A percentile compares a stretch with the other conserved stretches of the same genome.
These are phyloP conservation scores for Lagenaria siceraria DNA, from an alignment of 306 rosid genomes.

Conservation along the genomic window DNA sequence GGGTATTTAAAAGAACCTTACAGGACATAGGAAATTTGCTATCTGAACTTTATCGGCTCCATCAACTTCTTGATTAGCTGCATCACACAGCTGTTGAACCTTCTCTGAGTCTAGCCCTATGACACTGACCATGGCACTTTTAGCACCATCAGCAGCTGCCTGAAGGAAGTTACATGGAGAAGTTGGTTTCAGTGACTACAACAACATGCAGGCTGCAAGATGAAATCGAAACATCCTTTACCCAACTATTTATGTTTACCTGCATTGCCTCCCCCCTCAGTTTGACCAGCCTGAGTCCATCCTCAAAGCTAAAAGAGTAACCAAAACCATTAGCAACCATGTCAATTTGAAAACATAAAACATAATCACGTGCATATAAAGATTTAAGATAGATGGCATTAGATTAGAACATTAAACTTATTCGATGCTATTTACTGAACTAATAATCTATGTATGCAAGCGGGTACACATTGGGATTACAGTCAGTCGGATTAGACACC, in stretches of 20 bases:
- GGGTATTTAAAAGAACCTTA: slow-evolving; percentile 30
- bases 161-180: slow-evolving; percentile 18
- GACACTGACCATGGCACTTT: slow-evolving; percentile 89
- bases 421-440: neutral
- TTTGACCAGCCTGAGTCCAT: slow-evolving; percentile 94
- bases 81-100: slow-evolving; percentile 88
- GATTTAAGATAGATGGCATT: neutral
- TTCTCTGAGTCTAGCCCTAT: slow-evolving; percentile 86
- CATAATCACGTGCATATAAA: neutral
- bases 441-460: neutral
- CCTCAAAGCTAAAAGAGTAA: slow-evolving; percentile 71
- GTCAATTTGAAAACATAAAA: neutral
- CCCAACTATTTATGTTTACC: slow-evolving; percentile 32
- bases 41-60: slow-evolving; percentile 77
- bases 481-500: slow-evolving; percentile 32
- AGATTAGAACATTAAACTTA: neutral
- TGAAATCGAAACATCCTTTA: neutral
- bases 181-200: neutral
- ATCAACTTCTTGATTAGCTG: slow-evolving; percentile 85
- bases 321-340: slow-evolving; percentile 7
- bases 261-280: slow-evolving; percentile 98
- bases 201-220: neutral
- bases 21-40: slow-evolving; percentile 87
- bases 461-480: neutral
- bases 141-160: slow-evolving; percentile 85